These are phyloP conservation scores for Trametes versicolor DNA, from an alignment of 1,284 basidiomycete species.

Conservation along the genomic window DNA sequence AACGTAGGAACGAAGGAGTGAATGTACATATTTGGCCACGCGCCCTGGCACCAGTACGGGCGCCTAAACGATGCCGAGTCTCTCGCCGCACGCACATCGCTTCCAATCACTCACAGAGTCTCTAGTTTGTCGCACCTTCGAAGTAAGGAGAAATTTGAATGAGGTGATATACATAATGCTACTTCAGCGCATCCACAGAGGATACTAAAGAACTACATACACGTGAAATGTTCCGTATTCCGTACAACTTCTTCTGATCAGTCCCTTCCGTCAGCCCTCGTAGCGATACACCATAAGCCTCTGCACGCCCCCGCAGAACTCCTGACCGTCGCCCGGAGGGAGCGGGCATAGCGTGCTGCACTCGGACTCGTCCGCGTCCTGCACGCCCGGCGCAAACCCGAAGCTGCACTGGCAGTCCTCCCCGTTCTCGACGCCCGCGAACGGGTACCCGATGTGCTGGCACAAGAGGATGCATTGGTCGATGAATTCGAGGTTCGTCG, in stretches of 20 bases:
- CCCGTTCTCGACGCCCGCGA: slow-evolving; percentile 24
- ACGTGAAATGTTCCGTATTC: too few species aligned
- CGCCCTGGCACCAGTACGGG: slow-evolving; percentile 12
- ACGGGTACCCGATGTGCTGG: slow-evolving; percentile 23
- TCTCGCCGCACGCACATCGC: too few species aligned
- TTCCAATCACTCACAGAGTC: too few species aligned
- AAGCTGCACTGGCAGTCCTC: slow-evolving; percentile 29
- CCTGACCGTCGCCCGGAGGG: slow-evolving; percentile 13
- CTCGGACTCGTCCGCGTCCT: slow-evolving; percentile 7
- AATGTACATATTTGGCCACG: slow-evolving; percentile 30
- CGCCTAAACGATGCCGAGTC: background rate
- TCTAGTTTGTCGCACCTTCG: too few species aligned
- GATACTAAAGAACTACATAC: too few species aligned
- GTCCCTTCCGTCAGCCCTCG: background rate
- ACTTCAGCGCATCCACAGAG: too few species aligned
- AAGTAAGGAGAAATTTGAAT: too few species aligned
- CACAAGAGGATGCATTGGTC: slow-evolving; percentile 26
- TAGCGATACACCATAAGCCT: slow-evolving; percentile 28
- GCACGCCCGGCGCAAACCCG: slow-evolving; percentile 18
- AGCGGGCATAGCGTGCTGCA: slow-evolving; percentile 27
- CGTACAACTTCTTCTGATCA: background rate
- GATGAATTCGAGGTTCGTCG: slow-evolving; percentile 25
- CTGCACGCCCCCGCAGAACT: slow-evolving; percentile 24
- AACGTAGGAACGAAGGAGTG: slow-evolving; percentile 13
- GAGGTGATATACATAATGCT: too few species aligned